Evolutionary conservation across 2,329 filamentous ascomycete species (phyloP).

Genomic region (Hirsutella thompsonii): DNA sequence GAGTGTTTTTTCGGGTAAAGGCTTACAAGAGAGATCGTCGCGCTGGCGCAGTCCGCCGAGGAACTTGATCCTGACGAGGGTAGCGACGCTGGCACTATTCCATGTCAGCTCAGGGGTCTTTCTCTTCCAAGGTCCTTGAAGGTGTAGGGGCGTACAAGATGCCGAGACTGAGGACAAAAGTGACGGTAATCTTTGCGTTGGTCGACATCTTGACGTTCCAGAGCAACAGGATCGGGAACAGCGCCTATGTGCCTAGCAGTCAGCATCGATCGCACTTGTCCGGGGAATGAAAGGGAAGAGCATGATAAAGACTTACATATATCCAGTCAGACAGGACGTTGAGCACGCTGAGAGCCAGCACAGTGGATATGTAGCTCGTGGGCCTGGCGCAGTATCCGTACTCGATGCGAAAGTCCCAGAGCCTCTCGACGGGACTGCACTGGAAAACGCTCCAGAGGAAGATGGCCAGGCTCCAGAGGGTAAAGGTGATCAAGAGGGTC

Average conservation of each 20-base stretch:
- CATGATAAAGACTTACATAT: constrained; percentile 28
- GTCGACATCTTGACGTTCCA: constrained; percentile 40
- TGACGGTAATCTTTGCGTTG: constrained; percentile 37
- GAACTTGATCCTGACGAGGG: constrained; percentile 36
- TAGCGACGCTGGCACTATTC: constrained; percentile 37
- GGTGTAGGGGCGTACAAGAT: constrained; percentile 28
- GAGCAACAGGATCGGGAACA: constrained; percentile 40
- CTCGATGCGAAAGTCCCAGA: constrained; percentile 39
- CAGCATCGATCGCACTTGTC: neutral
- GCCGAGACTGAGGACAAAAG: constrained; percentile 34
- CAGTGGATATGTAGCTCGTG: constrained; percentile 30
- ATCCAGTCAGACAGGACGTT: constrained; percentile 42
- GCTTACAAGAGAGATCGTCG: constrained; percentile 35
- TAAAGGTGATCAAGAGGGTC: constrained; percentile 30
- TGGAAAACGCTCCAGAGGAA: constrained; percentile 42
- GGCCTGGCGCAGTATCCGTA: constrained; percentile 27
- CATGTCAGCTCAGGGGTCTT: neutral
- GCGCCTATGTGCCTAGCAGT: constrained; percentile 18
- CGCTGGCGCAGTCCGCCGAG: constrained; percentile 29
- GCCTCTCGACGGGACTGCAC: constrained; percentile 33
- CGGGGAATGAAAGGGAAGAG: neutral
- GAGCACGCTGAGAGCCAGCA: constrained; percentile 38
- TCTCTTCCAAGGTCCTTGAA: neutral
- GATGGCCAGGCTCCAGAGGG: constrained; percentile 31
- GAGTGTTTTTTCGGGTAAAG: too few relatives aligned